Evolutionary conservation across 768 basidiomycete species (phyloP).

Genomic region (Sporobolomyces roseus): DNA sequence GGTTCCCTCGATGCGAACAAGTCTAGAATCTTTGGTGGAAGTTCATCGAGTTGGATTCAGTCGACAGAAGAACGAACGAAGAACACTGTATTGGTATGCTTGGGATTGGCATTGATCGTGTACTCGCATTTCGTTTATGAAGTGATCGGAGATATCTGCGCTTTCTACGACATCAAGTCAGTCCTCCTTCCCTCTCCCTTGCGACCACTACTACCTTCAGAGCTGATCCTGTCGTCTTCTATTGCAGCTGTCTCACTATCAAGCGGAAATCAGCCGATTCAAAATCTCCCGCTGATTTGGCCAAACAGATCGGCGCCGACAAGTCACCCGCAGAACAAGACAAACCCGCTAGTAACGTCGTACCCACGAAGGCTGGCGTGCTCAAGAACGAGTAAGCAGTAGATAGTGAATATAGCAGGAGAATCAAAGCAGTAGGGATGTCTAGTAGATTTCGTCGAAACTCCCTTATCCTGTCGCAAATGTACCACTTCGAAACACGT

Average conservation of each 20-base stretch:
- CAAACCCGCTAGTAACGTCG: too few species aligned
- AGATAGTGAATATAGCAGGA: not conserved
- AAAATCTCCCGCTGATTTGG: slow-evolving; percentile 11
- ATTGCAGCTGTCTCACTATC: not conserved
- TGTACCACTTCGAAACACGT: too few species aligned
- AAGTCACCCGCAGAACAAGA: slow-evolving; percentile 1
- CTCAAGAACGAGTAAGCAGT: not conserved
- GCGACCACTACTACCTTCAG: not conserved
- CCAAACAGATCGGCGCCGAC: slow-evolving; percentile 5
- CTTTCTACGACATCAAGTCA: slow-evolving; percentile 89
- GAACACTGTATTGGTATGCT: slow-evolving; percentile 30
- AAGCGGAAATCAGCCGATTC: slow-evolving; percentile 1
- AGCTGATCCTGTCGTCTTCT: not conserved
- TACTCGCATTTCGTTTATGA: slow-evolving; percentile 66
- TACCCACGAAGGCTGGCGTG: not conserved
- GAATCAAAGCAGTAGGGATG: too few species aligned
- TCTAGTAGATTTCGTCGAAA: too few species aligned
- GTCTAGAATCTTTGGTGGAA: slow-evolving; percentile 56
- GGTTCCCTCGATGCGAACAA: slow-evolving; percentile 80
- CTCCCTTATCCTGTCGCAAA: too few species aligned
- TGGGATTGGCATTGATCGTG: slow-evolving; percentile 49
- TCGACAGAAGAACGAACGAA: slow-evolving; percentile 18
- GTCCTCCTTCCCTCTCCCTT: slow-evolving; percentile 45
- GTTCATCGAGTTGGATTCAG: slow-evolving; percentile 55
- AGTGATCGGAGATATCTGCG: slow-evolving; percentile 77